A percentile compares a stretch with the other conserved stretches of the same genome.
Evolutionary conservation across 768 basidiomycete species (phyloP).

Genomic region (Boletellus ananiceps): DNA sequence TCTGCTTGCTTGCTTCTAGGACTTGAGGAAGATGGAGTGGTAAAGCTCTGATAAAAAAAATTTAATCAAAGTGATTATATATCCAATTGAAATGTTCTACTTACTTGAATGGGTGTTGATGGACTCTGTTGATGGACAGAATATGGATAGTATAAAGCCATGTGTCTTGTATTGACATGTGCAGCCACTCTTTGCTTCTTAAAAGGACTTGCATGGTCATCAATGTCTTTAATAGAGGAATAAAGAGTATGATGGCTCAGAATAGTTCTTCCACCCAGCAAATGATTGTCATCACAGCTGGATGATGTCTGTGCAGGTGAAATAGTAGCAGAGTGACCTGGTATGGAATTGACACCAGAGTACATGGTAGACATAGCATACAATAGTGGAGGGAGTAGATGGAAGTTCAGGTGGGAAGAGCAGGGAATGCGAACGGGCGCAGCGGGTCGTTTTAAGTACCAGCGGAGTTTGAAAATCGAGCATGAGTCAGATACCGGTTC

Average conservation of each 20-base stretch:
- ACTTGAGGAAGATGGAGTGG: not conserved
- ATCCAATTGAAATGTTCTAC: not conserved
- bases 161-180: slow-evolving; percentile 19
- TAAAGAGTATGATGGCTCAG: not conserved
- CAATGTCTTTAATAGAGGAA: not conserved
- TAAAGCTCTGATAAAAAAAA: not conserved
- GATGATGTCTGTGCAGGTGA: not conserved
- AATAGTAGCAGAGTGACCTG: not conserved
- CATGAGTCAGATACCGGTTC: slow-evolving; percentile 1
- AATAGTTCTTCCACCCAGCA: slow-evolving; percentile 5
- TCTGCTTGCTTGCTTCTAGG: not conserved
- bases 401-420: not conserved
- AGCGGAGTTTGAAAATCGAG: slow-evolving; percentile 14
- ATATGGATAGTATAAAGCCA: not conserved
- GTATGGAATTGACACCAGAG: not conserved
- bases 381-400: not conserved
- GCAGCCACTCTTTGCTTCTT: slow-evolving; percentile 12
- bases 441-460: slow-evolving; percentile 9
- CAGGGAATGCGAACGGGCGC: not conserved
- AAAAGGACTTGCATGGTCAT: not conserved
- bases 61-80: not conserved
- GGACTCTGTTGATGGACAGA: not conserved
- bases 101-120: slow-evolving; percentile 4
- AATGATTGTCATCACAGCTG: not conserved
- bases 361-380: slow-evolving; percentile 7